phyloP scores from a whole-genome alignment of 139 green algal genomes.

The Chlorella sp. region DNA sequence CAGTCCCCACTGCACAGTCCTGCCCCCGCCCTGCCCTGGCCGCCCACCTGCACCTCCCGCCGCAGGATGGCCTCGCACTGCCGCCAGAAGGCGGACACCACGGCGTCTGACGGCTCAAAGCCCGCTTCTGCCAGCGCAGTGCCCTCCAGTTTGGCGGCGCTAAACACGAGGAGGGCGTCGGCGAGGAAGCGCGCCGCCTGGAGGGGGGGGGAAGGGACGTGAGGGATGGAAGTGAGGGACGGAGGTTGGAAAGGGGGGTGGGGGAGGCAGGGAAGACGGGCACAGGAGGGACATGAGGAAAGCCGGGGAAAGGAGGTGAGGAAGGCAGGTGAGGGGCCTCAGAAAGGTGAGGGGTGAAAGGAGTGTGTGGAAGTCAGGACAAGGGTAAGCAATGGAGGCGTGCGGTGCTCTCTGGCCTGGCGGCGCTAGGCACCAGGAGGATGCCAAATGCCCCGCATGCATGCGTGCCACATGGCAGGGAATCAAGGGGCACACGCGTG shows the following conservation, averaged over 20 bases:
- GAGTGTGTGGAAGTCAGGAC: too few relatives aligned
- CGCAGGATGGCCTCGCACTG: conserved; percentile 5
- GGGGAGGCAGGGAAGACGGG: not conserved
- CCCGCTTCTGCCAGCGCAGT: not conserved
- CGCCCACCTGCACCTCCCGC: not conserved
- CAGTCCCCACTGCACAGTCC: not conserved
- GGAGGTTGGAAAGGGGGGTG: not conserved
- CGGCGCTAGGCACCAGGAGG: too few relatives aligned
- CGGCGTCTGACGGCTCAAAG: conserved; percentile 9
- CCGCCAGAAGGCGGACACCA: conserved; percentile 30
- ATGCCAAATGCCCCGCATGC: too few relatives aligned
- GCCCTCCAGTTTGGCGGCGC: conserved; percentile 15
- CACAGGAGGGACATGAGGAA: too few relatives aligned
- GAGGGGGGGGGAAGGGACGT: not conserved
- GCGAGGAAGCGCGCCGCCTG: conserved; percentile 6
- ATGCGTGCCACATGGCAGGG: too few relatives aligned
- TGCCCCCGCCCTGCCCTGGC: not conserved
- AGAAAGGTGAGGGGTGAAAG: too few relatives aligned
- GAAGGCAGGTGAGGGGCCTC: too few relatives aligned
- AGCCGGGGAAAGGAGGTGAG: too few relatives aligned
- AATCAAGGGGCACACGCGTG: too few relatives aligned
- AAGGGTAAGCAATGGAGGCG: too few relatives aligned
- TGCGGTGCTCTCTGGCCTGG: too few relatives aligned
- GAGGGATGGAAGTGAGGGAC: too few relatives aligned
- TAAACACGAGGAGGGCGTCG: conserved; percentile 35